Percentiles rank a stretch among this genome's conserved stretches.
Evolutionary conservation across 1,284 basidiomycete species (phyloP).

Genomic region (Salmacisia buchloeana): DNA sequence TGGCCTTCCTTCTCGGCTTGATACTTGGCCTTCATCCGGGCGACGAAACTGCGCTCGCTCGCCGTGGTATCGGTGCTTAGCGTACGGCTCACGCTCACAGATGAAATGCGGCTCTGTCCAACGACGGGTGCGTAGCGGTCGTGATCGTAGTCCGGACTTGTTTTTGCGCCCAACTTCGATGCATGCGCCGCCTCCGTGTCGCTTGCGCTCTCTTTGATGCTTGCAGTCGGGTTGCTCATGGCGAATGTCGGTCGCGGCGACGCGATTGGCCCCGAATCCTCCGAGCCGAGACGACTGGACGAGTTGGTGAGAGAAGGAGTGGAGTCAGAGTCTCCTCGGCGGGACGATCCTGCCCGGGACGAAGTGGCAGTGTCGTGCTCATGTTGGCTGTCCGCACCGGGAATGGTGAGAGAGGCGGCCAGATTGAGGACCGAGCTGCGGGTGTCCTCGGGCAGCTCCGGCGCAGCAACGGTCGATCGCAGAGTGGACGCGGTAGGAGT

Average conservation of each 20-base stretch:
- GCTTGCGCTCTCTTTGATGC: neutral
- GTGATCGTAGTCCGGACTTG: constrained; percentile 12
- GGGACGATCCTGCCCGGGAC: neutral
- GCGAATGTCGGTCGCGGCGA: neutral
- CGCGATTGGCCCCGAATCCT: neutral
- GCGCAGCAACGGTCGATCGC: neutral
- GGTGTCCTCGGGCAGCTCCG: neutral
- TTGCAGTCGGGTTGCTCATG: neutral
- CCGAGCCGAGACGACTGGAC: neutral
- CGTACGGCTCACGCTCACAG: constrained; percentile 28
- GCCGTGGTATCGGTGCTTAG: constrained; percentile 39
- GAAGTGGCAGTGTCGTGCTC: neutral
- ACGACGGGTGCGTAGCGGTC: constrained; percentile 36
- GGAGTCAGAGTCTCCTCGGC: neutral
- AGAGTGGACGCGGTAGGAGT: neutral
- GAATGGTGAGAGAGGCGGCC: neutral
- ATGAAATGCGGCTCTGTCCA: constrained; percentile 27
- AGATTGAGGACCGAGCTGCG: neutral
- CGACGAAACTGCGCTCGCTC: constrained; percentile 43
- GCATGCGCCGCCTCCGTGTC: neutral
- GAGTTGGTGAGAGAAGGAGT: constrained; percentile 6
- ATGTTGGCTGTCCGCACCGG: neutral
- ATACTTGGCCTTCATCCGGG: constrained; percentile 43
- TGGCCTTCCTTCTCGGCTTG: constrained; percentile 39
- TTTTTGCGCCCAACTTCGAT: too few relatives aligned